Percentiles rank a stretch among this genome's conserved stretches.
Evolutionary conservation across 2,329 filamentous ascomycete genomes (phyloP).

Genomic region (Neonectria sp.): DNA sequence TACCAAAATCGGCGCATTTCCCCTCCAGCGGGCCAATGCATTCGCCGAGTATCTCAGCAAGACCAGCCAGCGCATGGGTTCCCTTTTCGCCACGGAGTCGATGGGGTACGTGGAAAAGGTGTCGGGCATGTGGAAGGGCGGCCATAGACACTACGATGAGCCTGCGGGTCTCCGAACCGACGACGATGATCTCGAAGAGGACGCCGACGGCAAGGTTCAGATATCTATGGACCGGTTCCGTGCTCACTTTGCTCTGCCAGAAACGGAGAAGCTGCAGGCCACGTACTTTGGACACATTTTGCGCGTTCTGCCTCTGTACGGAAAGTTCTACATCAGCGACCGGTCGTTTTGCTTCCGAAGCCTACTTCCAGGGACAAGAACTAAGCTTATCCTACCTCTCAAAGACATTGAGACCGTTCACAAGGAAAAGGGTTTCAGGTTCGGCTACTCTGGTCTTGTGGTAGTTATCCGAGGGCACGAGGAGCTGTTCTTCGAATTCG

Average conservation of each 20-base stretch:
- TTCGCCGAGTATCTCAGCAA: constrained; percentile 87
- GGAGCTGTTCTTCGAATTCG: constrained; percentile 97
- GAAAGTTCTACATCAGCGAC: constrained; percentile 95
- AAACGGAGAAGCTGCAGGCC: constrained; percentile 85
- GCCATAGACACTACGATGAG: constrained; percentile 88
- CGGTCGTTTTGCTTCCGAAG: constrained; percentile 94
- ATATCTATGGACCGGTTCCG: constrained; percentile 86
- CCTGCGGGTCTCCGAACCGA: constrained; percentile 66
- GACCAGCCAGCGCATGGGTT: constrained; percentile 86
- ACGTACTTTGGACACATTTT: constrained; percentile 96
- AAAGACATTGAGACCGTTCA: constrained; percentile 93
- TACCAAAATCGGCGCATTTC: constrained; percentile 78
- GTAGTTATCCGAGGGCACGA: constrained; percentile 95
- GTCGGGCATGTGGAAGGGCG: constrained; percentile 96
- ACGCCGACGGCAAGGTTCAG: constrained; percentile 75
- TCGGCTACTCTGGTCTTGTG: constrained; percentile 91
- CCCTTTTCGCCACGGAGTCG: constrained; percentile 86
- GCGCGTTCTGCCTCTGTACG: constrained; percentile 90
- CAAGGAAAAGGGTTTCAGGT: constrained; percentile 95
- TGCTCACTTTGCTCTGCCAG: constrained; percentile 90
- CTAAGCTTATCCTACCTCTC: constrained; percentile 91
- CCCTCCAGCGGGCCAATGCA: constrained; percentile 85
- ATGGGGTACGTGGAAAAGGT: constrained; percentile 98
- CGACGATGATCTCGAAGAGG: constrained; percentile 69
- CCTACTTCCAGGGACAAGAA: constrained; percentile 88